Base-by-base conservation (phyloP, 495 filamentous ascomycete genomes). In the Penicillium robsamsonii region DNA sequence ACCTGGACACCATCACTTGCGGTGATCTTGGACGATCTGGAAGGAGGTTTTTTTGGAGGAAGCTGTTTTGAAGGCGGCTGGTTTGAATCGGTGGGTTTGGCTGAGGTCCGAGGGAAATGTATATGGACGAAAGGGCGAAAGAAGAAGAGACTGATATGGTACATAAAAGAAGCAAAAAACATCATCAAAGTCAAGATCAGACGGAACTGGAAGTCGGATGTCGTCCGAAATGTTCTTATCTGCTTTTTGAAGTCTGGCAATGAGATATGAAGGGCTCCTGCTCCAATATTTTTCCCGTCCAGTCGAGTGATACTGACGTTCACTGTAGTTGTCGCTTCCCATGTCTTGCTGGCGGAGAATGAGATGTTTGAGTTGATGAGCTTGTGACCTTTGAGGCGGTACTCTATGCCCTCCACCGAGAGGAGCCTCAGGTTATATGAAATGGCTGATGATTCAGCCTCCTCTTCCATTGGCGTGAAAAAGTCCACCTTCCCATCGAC, bases 321-420 rank as follows among this genome's bases (percentile, higher is more conserved):
- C 12, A 88, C 75, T 1, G 84, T 86, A 18, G 81, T 84, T 9
- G 85, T 84, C 9, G 84, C 81, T 53, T 74, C 73, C 86, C 86
- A 88, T 49, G 84, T 81, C 41, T 75, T 70, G 8, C 65, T 52
- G 11, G 76, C 68, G 1, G 77, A 78, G 52, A 88, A 71, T 1
- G 84, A 78, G 30, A 83, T 79, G 0, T 71, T 80, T 5, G 82
- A 80, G 66, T 86, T 78, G 31, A 90, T 75, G 5, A 84, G 70
- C 68, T 88, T 87, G 64, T 79, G 81, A 9, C 84, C 86, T 54
- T 84, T 72, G 51, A 89, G 81, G 58, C 81, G 76, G 38, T 83
- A 75, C 37, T 70, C 68, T 40, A 68, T 62, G 11, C 79, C 80
- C 51, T 82, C 70, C 17, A 79, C 69, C 7, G 79, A 78, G 11